A percentile compares a stretch with the other conserved stretches of the same genome.
These are phyloP conservation scores for Solanum neorickii DNA, from an alignment of 257 asterid genomes.

Conservation along the genomic window DNA sequence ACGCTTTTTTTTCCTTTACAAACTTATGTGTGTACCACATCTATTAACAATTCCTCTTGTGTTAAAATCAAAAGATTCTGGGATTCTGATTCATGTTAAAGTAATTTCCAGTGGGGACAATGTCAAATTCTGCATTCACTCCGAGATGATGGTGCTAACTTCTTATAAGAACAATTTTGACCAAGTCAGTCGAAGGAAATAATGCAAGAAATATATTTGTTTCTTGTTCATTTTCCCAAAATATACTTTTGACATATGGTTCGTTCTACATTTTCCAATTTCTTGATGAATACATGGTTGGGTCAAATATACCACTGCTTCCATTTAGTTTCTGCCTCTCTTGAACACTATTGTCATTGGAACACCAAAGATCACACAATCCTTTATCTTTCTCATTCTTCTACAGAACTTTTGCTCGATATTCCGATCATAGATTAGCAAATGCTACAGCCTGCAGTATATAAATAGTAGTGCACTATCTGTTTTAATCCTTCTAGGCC, in stretches of 20 bases:
- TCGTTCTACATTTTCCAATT: neutral
- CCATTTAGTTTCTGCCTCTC: neutral
- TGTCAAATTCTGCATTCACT: neutral
- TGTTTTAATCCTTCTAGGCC: neutral
- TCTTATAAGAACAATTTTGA: neutral
- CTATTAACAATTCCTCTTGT: neutral
- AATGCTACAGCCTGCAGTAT: neutral
- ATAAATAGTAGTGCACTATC: neutral
- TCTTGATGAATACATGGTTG: neutral
- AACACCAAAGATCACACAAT: neutral
- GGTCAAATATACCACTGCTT: neutral
- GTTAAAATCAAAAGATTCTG: neutral
- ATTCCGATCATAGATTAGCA: neutral
- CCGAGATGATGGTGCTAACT: neutral
- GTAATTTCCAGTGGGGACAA: neutral
- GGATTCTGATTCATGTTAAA: neutral
- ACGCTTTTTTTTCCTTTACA: neutral
- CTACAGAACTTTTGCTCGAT: neutral
- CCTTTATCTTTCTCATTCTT: neutral
- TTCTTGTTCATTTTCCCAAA: neutral
- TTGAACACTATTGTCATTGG: neutral
- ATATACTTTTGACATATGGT: neutral
- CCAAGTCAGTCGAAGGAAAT: neutral
- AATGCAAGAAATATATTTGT: neutral
- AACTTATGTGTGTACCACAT: neutral